These are phyloP conservation scores for Cryphonectria japonica DNA, from an alignment of 2,329 filamentous ascomycete species.

Conservation along the genomic window DNA sequence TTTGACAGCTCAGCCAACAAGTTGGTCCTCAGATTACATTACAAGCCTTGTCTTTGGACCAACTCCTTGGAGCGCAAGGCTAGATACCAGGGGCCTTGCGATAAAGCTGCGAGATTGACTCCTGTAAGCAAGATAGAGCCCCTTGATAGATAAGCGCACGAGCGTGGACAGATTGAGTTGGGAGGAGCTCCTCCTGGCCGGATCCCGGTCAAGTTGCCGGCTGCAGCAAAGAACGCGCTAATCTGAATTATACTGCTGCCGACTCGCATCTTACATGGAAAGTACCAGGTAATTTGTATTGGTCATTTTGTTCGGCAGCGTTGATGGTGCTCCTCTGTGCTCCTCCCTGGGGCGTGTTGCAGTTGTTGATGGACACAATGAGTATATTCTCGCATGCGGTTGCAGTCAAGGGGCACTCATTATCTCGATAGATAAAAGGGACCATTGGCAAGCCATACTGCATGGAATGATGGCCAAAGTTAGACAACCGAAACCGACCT, in stretches of 20 bases:
- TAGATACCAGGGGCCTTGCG: not conserved
- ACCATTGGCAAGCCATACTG: not conserved
- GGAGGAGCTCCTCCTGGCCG: slow-evolving; percentile 6
- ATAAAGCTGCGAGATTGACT: not conserved
- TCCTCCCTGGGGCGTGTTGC: not conserved
- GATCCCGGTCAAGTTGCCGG: not conserved
- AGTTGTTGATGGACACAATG: not conserved
- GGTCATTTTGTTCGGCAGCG: not conserved
- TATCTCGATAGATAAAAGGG: not conserved
- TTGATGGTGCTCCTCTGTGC: slow-evolving; percentile 7
- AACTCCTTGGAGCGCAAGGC: not conserved
- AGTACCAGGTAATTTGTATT: not conserved
- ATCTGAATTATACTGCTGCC: not conserved
- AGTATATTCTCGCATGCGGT: not conserved
- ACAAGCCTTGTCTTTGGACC: slow-evolving; percentile 3
- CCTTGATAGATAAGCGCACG: not conserved
- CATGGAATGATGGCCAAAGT: not conserved
- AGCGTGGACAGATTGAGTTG: not conserved
- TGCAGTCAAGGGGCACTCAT: too few relatives aligned
- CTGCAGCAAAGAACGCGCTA: not conserved
- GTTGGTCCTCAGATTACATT: not conserved
- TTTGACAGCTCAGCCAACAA: not conserved
- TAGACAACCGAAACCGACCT: not conserved
- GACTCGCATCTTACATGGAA: not conserved
- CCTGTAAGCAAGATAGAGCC: not conserved